Base-by-base conservation (phyloP, 257 asterid species). In the Nicotiana undulata region DNA sequence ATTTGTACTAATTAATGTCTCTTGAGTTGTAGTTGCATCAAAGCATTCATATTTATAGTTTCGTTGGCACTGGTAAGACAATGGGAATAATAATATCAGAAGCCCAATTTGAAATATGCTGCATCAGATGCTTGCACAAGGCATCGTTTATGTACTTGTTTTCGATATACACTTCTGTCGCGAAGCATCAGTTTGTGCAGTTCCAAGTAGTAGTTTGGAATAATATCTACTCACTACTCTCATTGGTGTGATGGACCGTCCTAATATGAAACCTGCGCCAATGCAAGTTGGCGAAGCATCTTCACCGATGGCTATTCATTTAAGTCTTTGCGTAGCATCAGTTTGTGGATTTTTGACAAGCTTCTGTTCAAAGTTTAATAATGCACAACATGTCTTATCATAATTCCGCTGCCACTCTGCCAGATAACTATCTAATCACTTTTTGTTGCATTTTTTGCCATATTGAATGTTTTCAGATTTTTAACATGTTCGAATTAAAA, bases 51-150 rank as follows among this genome's bases (percentile, higher is more conserved):
- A 70, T 44, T 44, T 70, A 70, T 70, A 70, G 59, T 20, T 2
- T 22, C 28, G 63, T 17, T 56, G 63, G 63, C 12, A 6, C 9
- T 17, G 1, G n/a, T 17, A 56, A 56, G 63, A 18, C 2, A 18
- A 18, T 40, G 58, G 58, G 77, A 44, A 44, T 44, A 70, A 44
- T 11, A 31, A 12, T 70, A 55, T 46, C 60, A 72, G 15, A 22
- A 72, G 40, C 24, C 8, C 78, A 44, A 68, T 72, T 13, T 44
- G 59, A 70, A 10, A 44, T 24, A 40, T 68, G 49, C 60, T 44
- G 77, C 59, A 72, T 72, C 77, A 72, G 77, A 72, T 72, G 77
- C 77, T 72, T 72, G 22, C n/a, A 46, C 37, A 12, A 44, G 6
- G 37, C 34, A 22, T 70, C 22, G 4, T 29, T 3, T 3, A 29